These are phyloP conservation scores for Daucus carota DNA, from an alignment of 129 eudicot genomes.

Conservation along the genomic window DH1_v3.0 NC_030388.2:8400001-8400500, in stretches of 20 bases:
- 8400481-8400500: conserved; percentile 18
- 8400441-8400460: conserved; percentile 5
- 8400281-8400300: neutral
- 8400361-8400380: neutral
- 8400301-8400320: neutral
- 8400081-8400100: conserved; percentile 61
- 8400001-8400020: neutral
- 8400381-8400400: neutral
- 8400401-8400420: neutral
- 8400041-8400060: neutral
- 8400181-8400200: conserved; percentile 83
- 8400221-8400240: conserved; percentile 76
- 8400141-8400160: conserved; percentile 78
- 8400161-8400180: conserved; percentile 97
- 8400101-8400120: conserved; percentile 85
- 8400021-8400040: neutral
- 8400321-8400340: neutral
- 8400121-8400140: conserved; percentile 72
- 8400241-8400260: conserved; percentile 79
- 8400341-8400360: neutral
- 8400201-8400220: conserved; percentile 78
- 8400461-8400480: conserved; percentile 15
- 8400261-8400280: conserved; percentile 20
- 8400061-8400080: conserved; percentile 60
- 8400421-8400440: conserved; percentile 26